Evolutionary conservation across 148 eudicot species (phyloP).

Genomic region (Rhododendron simsii): DNA sequence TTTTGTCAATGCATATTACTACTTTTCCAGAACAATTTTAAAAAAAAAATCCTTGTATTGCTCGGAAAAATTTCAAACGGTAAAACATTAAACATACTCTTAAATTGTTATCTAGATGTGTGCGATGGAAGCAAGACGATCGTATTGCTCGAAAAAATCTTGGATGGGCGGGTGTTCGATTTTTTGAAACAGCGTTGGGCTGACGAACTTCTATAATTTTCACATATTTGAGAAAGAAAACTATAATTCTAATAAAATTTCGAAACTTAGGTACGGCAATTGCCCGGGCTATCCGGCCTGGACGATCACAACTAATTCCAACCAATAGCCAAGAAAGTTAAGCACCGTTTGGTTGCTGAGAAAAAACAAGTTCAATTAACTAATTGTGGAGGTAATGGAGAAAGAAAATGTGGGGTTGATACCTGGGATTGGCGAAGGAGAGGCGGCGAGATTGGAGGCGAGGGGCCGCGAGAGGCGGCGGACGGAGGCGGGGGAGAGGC

Average conservation of each 20-base stretch:
- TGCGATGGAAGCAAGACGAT: neutral
- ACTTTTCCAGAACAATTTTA: neutral
- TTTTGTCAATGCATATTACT: no score
- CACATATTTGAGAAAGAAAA: no score
- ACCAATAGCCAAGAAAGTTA: neutral
- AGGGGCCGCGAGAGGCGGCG: constrained; percentile 49
- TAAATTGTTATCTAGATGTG: neutral
- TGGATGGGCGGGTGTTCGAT: neutral
- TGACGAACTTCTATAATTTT: no score
- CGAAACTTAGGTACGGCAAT: no score
- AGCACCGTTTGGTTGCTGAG: neutral
- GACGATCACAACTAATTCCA: neutral
- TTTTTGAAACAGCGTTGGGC: no score
- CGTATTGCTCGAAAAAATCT: no score
- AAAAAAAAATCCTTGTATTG: no score
- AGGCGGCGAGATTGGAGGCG: constrained; percentile 52
- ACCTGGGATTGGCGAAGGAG: constrained; percentile 61
- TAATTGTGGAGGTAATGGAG: neutral
- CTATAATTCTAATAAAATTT: no score
- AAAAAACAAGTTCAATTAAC: neutral
- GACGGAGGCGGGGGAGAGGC: constrained; percentile 35
- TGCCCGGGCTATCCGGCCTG: no score
- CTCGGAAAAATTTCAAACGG: no score
- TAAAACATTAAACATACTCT: no score
- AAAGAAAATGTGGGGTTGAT: neutral